Conservation (phyloP, 2,329 filamentous ascomycete species). For the Akanthomyces dipterigenus region DNA sequence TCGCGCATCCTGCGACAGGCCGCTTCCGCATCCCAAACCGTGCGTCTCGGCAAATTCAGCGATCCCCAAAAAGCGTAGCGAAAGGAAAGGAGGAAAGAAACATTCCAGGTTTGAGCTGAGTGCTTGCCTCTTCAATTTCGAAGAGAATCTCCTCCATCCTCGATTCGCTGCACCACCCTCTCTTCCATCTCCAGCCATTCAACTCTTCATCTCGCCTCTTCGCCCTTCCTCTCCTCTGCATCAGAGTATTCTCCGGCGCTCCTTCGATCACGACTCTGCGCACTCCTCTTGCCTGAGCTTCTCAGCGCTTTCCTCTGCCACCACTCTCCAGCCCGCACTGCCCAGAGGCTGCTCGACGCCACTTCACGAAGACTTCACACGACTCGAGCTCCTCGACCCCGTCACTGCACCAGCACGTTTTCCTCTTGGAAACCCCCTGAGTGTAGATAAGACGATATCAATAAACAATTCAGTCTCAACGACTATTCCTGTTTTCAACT, state of each 20-base stretch:
- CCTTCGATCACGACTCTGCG: slow-evolving; percentile 5
- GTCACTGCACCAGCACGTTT: slow-evolving; percentile 83
- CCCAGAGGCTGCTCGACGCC: slow-evolving; percentile 29
- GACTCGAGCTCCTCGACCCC: slow-evolving; percentile 35
- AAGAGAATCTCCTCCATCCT: slow-evolving; percentile 29
- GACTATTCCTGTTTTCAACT: slow-evolving; percentile 3
- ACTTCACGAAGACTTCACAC: slow-evolving; percentile 36
- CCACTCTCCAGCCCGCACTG: slow-evolving; percentile 25
- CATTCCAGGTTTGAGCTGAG: slow-evolving; percentile 31
- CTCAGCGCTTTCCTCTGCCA: slow-evolving; percentile 16
- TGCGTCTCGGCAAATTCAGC: background rate
- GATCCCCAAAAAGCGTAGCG: background rate
- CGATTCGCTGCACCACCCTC: slow-evolving; percentile 29
- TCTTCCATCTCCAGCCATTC: slow-evolving; percentile 23
- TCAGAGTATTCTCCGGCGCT: background rate
- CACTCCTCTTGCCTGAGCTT: slow-evolving; percentile 5
- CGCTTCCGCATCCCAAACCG: background rate
- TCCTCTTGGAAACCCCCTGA: slow-evolving; percentile 74
- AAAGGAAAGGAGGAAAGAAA: background rate
- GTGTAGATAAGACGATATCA: slow-evolving; percentile 62
- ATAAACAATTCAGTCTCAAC: slow-evolving; percentile 36
- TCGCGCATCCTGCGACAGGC: background rate
- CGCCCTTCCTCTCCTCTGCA: slow-evolving; percentile 19
- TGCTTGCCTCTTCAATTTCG: slow-evolving; percentile 32
- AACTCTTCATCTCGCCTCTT: slow-evolving; percentile 28